Evolutionary conservation across 257 asterid species (phyloP).

Genomic region (Solanum stenotomum): DNA sequence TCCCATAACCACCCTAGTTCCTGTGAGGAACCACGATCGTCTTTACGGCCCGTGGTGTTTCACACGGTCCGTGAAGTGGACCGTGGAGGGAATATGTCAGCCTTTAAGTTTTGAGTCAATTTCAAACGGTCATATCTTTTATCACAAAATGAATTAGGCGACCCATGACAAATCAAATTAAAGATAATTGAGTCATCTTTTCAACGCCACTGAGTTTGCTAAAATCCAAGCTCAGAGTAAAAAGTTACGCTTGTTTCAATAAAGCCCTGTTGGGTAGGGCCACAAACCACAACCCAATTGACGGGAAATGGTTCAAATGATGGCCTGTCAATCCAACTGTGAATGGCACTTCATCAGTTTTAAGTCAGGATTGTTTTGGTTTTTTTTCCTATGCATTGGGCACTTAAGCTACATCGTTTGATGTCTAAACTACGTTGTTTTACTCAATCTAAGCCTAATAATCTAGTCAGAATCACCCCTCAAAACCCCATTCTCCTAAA

Average conservation of each 20-base stretch:
- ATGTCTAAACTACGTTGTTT: neutral
- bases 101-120: neutral
- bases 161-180: neutral
- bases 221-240: neutral
- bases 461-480: no score
- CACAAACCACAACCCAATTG: neutral
- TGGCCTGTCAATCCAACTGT: rapidly evolving
- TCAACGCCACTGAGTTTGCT: neutral
- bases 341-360: neutral
- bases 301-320: neutral
- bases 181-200: neutral
- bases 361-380: neutral
- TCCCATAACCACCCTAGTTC: neutral
- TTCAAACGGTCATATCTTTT: neutral
- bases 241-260: no score
- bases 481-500: neutral
- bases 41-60: neutral
- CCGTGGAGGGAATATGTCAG: neutral
- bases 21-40: neutral
- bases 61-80: no score
- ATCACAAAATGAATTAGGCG: neutral
- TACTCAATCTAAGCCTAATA: no score
- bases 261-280: neutral
- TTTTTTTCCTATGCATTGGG: neutral
- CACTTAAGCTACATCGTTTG: neutral